phyloP scores from a whole-genome alignment of 345 rosid species.

The Brassica carinata region DNA sequence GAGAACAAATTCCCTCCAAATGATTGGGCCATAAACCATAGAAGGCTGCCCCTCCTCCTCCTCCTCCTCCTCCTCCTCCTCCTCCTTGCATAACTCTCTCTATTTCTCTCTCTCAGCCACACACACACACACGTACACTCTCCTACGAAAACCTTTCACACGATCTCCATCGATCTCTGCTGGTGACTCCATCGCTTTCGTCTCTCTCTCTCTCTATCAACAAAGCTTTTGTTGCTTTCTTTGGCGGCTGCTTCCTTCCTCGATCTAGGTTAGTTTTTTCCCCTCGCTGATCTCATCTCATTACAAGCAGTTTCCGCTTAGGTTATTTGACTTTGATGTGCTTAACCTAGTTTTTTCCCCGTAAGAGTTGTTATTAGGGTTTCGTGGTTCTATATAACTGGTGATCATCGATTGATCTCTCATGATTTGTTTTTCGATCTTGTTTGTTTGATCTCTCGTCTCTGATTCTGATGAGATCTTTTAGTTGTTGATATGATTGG shows the following conservation, averaged over 20 bases:
- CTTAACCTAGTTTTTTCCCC: not conserved
- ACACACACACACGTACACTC: slow-evolving; percentile 6
- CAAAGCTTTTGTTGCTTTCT: not conserved
- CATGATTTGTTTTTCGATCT: not conserved
- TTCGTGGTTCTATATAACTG: not conserved
- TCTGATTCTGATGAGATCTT: not conserved
- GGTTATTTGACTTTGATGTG: not conserved
- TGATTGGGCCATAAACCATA: slow-evolving; percentile 53
- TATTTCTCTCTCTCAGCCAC: not conserved
- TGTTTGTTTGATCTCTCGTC: not conserved
- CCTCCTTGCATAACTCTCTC: not conserved
- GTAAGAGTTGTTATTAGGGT: not conserved
- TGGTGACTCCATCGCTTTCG: slow-evolving; percentile 4
- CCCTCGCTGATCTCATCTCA: slow-evolving; percentile 1
- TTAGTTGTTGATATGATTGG: not conserved
- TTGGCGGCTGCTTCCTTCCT: slow-evolving; percentile 4
- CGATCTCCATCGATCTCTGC: not conserved
- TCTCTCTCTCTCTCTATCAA: not conserved
- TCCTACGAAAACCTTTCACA: not conserved
- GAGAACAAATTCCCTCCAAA: slow-evolving; percentile 78
- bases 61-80: not conserved
- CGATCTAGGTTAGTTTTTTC: slow-evolving; percentile 31
- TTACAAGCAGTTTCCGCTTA: not conserved
- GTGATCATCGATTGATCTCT: slow-evolving; percentile 5
- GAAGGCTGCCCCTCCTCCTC: slow-evolving; percentile 26